These are phyloP conservation scores for Mortierella sp. DNA, from an alignment of 371 early-diverging fungal genomes.

Conservation along the genomic window DNA sequence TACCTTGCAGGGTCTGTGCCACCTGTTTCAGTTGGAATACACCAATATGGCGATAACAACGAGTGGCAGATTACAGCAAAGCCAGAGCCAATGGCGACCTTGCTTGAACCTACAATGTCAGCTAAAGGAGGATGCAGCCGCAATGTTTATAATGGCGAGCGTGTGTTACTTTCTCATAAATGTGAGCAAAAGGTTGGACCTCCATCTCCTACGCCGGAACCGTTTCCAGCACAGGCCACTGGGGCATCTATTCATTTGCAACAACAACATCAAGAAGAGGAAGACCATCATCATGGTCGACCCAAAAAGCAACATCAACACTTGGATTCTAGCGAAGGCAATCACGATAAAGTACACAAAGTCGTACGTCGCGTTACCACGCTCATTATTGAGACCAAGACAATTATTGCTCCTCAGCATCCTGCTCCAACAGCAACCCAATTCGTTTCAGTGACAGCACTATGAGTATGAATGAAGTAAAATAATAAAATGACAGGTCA, in stretches of 20 bases:
- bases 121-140: neutral
- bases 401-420: conserved; percentile 19
- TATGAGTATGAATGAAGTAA: neutral
- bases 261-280: neutral
- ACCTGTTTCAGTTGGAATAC: neutral
- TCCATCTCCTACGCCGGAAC: conserved; percentile 27
- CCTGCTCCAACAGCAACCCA: neutral
- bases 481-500: neutral
- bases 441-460: neutral
- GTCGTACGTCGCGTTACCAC: conserved; percentile 27
- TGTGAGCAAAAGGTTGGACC: conserved; percentile 22
- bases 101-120: neutral
- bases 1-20: conserved; percentile 6
- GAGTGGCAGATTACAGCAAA: neutral
- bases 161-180: neutral
- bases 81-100: conserved; percentile 27
- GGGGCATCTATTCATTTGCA: neutral
- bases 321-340: neutral
- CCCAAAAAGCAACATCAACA: neutral
- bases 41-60: neutral
- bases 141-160: neutral
- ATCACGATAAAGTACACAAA: neutral
- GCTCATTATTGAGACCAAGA: conserved; percentile 41
- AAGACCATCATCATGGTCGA: too few relatives aligned
- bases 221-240: conserved; percentile 13